Conservation (phyloP, 805 yeast species). For the Myxozyma sirexii region DNA sequence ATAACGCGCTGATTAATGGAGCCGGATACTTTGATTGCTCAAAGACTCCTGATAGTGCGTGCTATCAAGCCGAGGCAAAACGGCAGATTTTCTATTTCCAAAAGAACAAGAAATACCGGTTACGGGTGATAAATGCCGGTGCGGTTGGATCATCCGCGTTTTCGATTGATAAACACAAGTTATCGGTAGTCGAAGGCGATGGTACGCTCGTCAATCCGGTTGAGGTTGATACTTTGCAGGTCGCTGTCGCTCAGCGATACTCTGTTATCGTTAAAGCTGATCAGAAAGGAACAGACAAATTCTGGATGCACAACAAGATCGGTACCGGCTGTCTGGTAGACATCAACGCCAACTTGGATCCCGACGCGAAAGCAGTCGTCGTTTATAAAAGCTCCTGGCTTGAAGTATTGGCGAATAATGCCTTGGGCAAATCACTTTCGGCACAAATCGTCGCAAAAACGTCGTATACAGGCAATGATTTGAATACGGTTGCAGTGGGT, state of each 20-base stretch:
- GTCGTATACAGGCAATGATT: background rate
- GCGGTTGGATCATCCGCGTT: slow-evolving; percentile 5
- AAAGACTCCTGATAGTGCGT: slow-evolving; percentile 32
- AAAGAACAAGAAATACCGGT: slow-evolving; percentile 10
- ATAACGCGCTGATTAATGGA: slow-evolving; percentile 22
- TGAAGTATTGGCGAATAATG: background rate
- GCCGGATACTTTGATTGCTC: slow-evolving; percentile 15
- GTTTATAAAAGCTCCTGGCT: background rate
- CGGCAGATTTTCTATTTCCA: slow-evolving; percentile 19
- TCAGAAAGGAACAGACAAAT: background rate
- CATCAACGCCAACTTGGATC: slow-evolving; percentile 4
- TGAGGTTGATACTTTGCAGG: background rate
- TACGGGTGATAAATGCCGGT: slow-evolving; percentile 22
- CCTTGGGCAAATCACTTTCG: background rate
- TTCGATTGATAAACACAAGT: slow-evolving; percentile 21
- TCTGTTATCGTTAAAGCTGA: slow-evolving; percentile 18
- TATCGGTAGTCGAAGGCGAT: slow-evolving; percentile 23
- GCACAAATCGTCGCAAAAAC: background rate
- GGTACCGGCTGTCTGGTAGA: slow-evolving; percentile 23
- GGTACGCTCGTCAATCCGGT: slow-evolving; percentile 8
- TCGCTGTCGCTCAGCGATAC: slow-evolving; percentile 29
- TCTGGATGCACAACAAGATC: slow-evolving; percentile 7
- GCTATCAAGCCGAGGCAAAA: slow-evolving; percentile 32
- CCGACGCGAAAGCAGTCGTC: slow-evolving; percentile 8
- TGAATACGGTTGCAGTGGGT: background rate